Evolutionary conservation across 2,329 filamentous ascomycete species (phyloP).

Genomic region (Pseudofabraea citricarpa): DNA sequence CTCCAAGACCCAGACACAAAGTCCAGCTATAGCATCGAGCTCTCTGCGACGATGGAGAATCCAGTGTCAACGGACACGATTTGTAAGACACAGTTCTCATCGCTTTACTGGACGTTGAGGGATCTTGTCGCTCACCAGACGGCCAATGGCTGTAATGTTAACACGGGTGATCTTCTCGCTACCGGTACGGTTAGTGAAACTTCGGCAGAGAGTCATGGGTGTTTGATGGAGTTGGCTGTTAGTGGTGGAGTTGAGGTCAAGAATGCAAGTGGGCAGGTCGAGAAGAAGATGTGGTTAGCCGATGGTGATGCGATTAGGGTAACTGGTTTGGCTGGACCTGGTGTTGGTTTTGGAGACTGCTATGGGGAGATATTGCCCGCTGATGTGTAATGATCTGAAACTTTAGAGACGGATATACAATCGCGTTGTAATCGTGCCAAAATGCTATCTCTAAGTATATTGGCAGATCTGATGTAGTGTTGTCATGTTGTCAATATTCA

Average conservation of each 20-base stretch:
- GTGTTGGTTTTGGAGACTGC: slow-evolving; percentile 24
- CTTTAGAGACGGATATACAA: no score
- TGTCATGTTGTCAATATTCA: no score
- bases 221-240: slow-evolving; percentile 35
- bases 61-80: slow-evolving; percentile 2
- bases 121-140: slow-evolving; percentile 34
- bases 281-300: slow-evolving; percentile 30
- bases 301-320: slow-evolving; percentile 32
- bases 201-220: slow-evolving; percentile 30
- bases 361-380: slow-evolving; percentile 11
- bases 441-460: no score
- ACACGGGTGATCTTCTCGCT: slow-evolving; percentile 36
- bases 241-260: slow-evolving; percentile 29
- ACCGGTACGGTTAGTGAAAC: slow-evolving; percentile 37
- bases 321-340: slow-evolving; percentile 10
- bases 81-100: neutral
- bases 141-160: slow-evolving; percentile 31
- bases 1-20: slow-evolving; percentile 28
- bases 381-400: no score
- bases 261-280: slow-evolving; percentile 22
- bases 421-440: no score
- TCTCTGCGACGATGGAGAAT: slow-evolving; percentile 11
- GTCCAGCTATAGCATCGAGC: slow-evolving; percentile 28
- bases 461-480: no score
- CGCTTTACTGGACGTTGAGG: neutral